Conservation (phyloP, 1,139 yeast species). For the Scheffersomyces illinoinensis region DNA sequence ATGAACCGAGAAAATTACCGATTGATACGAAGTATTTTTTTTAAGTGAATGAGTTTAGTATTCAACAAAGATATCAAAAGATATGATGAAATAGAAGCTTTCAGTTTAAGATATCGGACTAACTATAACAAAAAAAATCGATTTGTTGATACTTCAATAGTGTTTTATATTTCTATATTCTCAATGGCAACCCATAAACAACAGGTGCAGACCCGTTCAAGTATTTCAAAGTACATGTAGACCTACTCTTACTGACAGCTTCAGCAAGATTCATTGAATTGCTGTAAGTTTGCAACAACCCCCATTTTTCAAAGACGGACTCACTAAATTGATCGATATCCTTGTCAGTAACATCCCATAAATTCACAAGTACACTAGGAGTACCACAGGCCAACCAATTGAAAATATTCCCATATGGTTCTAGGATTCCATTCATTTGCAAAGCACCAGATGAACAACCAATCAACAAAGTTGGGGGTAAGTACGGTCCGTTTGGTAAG, state of each 20-base stretch:
- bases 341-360: slow-evolving; percentile 98
- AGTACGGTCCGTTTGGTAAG: slow-evolving; percentile 17
- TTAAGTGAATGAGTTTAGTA: too few relatives aligned
- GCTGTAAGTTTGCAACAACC: slow-evolving; percentile 35
- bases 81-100: too few relatives aligned
- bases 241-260: slow-evolving; percentile 59
- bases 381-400: slow-evolving; percentile 79
- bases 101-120: not conserved
- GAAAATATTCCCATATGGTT: slow-evolving; percentile 74
- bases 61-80: too few relatives aligned
- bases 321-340: slow-evolving; percentile 82
- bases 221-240: slow-evolving; percentile 61
- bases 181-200: slow-evolving; percentile 70
- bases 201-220: slow-evolving; percentile 85
- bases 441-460: slow-evolving; percentile 91
- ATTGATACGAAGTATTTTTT: not conserved
- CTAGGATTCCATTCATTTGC: slow-evolving; percentile 58
- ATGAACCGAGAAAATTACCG: not conserved
- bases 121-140: not conserved
- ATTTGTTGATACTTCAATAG: not conserved
- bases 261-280: slow-evolving; percentile 32
- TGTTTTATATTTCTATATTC: not conserved
- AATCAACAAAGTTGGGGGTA: slow-evolving; percentile 75
- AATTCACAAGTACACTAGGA: slow-evolving; percentile 78
- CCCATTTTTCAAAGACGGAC: slow-evolving; percentile 62